Evolutionary conservation across 1,139 yeast species (phyloP).

Genomic region (Blastobotrys malaysiensis): DNA sequence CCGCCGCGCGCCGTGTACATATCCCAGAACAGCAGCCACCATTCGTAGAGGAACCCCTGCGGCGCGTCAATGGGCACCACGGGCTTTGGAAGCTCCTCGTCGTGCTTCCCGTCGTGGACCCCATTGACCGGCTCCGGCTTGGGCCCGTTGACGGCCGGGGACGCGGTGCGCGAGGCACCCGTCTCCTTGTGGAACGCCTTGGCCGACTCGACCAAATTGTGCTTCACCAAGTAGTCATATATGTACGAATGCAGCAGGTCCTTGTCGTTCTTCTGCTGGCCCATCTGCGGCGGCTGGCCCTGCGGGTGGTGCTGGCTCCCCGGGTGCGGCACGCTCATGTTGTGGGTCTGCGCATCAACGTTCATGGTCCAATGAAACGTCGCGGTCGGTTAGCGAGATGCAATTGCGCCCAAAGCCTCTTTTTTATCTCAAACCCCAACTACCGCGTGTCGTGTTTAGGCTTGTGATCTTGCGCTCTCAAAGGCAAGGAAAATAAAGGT

Average conservation of each 20-base stretch:
- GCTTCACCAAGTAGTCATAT: conserved; percentile 77
- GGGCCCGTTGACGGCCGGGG: conserved; percentile 22
- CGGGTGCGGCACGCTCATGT: conserved; percentile 2
- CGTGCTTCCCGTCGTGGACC: conserved; percentile 34
- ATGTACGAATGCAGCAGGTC: conserved; percentile 78
- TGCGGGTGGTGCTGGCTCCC: conserved; percentile 9
- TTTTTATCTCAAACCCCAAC: no score
- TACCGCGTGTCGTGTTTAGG: no score
- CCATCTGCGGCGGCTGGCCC: conserved; percentile 7
- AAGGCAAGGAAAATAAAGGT: no score
- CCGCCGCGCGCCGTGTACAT: conserved; percentile 76
- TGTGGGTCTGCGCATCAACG: not conserved
- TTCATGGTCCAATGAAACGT: not conserved
- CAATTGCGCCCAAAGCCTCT: no score
- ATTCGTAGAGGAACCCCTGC: conserved; percentile 79
- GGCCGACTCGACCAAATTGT: conserved; percentile 68
- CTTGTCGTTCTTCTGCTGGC: conserved; percentile 31
- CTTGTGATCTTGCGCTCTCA: no score
- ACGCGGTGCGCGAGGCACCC: conserved; percentile 34
- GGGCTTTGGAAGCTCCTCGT: conserved; percentile 20
- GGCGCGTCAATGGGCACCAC: conserved; percentile 53
- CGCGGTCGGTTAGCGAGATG: no score
- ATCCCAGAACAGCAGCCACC: conserved; percentile 99
- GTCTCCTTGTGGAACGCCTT: conserved; percentile 69
- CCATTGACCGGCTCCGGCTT: conserved; percentile 47